Base-by-base conservation (phyloP, 2,329 filamentous ascomycete genomes). In the Bertia moriformis region DNA sequence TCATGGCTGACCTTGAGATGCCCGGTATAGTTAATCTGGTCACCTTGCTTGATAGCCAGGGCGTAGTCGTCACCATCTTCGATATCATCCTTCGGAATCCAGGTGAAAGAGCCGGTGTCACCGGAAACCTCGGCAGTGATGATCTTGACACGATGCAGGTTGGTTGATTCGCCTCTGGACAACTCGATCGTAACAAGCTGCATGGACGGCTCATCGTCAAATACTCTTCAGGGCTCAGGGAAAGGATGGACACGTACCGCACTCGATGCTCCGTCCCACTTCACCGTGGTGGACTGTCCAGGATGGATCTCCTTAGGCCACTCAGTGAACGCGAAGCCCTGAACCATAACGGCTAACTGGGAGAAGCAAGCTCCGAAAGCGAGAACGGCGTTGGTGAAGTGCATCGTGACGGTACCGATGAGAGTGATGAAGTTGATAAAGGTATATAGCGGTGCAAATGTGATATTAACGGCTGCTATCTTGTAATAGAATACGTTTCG, bases 1-100 rank as follows among this genome's bases (percentile, higher is more conserved):
- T n/a, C n/a, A n/a, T n/a, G n/a, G n/a, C n/a, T n/a, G n/a, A n/a
- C n/a, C n/a, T n/a, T n/a, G n/a, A n/a, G n/a, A n/a, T n/a, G 62
- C 35, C 63, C 67, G 36, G 64, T 69, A 59, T 74, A 78, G 59
- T 78, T 78, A 38, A 58, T 45, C 37, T 54, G 43, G 30, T 50
- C 56, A 42, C 60, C 65, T 50, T 76, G 72, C 13, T 48, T 51
- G 55, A 79, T 74, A 52, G 74, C 56, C 42, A 78, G 64, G 40
- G 74, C 72, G 49, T 78, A 78, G 57, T 73, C 59, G 27, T 52
- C 43, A 41, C 56, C 64, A 44, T 61, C 53, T 35, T 53, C 47
- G 19, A 75, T 57, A 29, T 48, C 52, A 18, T 48, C 51, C 29
- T 56, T 51, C 4, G 68, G 66, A 14, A 60, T 69, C 69, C 69